phyloP scores from a whole-genome alignment of 2,329 filamentous ascomycete genomes.

The Trichoderma sp. region DNA sequence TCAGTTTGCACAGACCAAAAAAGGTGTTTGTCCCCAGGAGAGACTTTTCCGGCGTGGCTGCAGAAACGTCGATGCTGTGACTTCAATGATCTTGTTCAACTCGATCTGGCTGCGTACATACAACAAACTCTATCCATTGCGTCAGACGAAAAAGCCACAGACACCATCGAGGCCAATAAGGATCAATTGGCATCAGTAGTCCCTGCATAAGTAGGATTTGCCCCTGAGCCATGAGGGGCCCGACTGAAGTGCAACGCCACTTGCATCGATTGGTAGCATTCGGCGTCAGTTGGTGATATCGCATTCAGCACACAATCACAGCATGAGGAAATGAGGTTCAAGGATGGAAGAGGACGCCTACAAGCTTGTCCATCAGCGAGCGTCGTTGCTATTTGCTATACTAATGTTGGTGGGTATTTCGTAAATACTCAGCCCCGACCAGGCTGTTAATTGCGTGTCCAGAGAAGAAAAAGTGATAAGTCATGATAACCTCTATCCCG shows the following conservation, averaged over 20 bases:
- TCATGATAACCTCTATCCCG: slow-evolving; percentile 7
- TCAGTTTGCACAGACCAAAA: not conserved
- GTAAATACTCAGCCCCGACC: not conserved
- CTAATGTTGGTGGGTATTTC: not conserved
- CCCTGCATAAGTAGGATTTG: slow-evolving; percentile 4
- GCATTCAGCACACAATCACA: not conserved
- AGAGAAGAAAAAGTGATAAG: not conserved
- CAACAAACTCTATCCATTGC: not conserved
- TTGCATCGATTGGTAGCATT: not conserved
- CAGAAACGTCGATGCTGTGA: not conserved
- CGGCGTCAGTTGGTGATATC: not conserved
- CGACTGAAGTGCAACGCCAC: not conserved
- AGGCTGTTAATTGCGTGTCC: not conserved
- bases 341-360: not conserved
- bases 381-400: not conserved
- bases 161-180: not conserved
- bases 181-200: not conserved
- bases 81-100: not conserved
- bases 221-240: not conserved
- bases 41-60: not conserved
- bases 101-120: not conserved
- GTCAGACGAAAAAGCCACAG: not conserved
- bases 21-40: not conserved
- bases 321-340: not conserved
- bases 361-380: not conserved